Conservation (phyloP, 371 early-diverging fungal genomes). For the Coemansia sp. region DNA sequence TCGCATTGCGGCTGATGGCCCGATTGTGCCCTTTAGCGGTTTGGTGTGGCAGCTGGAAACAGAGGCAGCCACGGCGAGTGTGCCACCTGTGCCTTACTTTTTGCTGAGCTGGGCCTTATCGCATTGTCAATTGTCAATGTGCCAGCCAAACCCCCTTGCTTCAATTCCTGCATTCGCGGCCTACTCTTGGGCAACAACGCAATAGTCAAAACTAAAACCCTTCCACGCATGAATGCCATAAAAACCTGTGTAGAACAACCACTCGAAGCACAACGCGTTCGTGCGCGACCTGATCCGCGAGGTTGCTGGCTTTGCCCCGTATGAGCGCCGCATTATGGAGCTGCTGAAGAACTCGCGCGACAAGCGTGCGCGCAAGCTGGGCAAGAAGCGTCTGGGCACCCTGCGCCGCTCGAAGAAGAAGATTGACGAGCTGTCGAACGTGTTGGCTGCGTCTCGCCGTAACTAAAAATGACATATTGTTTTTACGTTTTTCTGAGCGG, state of each 20-base stretch:
- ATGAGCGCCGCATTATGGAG: conserved; percentile 99
- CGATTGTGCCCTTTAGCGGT: no score
- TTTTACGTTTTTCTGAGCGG: conserved; percentile 1
- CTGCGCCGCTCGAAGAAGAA: conserved; percentile 97
- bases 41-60: no score
- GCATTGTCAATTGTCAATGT: no score
- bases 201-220: not conserved
- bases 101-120: no score
- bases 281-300: conserved; percentile 95
- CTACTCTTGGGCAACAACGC: not conserved
- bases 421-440: conserved; percentile 94
- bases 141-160: no score
- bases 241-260: conserved; percentile 55
- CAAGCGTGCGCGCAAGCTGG: conserved; percentile 98
- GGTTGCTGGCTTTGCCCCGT: conserved; percentile 97
- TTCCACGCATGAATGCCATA: not conserved
- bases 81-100: no score
- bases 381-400: conserved; percentile 98
- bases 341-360: conserved; percentile 99
- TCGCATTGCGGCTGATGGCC: no score
- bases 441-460: conserved; percentile 97
- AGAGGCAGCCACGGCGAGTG: no score
- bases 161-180: no score
- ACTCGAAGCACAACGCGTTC: conserved; percentile 83
- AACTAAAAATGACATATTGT: conserved; percentile 22